Conservation (phyloP, 768 basidiomycete species). For the Tulasnella calospora region DNA sequence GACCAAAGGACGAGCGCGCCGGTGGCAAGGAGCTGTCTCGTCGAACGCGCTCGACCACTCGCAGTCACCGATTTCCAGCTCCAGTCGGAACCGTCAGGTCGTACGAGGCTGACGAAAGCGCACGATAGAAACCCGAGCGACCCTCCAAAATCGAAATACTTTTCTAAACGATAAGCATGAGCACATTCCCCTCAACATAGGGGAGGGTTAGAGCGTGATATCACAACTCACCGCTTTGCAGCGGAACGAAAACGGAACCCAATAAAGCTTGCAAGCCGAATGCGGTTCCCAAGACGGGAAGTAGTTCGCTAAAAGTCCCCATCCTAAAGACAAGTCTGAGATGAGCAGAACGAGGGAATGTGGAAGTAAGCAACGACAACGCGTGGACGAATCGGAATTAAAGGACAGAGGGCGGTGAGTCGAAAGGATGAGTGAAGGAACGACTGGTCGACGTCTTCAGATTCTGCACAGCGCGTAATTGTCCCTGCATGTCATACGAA, state of each 20-base stretch:
- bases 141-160: slow-evolving; percentile 63
- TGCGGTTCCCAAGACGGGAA: slow-evolving; percentile 47
- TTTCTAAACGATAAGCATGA: slow-evolving; percentile 39
- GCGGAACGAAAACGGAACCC: slow-evolving; percentile 60
- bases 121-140: slow-evolving; percentile 53
- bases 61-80: slow-evolving; percentile 41
- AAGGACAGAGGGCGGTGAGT: not conserved
- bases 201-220: not conserved
- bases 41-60: slow-evolving; percentile 35
- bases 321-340: not conserved
- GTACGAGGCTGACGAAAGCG: slow-evolving; percentile 39
- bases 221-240: slow-evolving; percentile 38
- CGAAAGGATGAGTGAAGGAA: not conserved
- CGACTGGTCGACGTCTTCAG: not conserved
- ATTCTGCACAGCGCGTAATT: not conserved
- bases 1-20: slow-evolving; percentile 59
- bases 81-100: slow-evolving; percentile 50
- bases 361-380: not conserved
- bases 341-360: not conserved
- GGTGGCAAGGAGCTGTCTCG: slow-evolving; percentile 53
- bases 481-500: not conserved
- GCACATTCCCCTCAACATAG: not conserved
- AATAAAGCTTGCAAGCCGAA: slow-evolving; percentile 48
- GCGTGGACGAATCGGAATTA: too few species aligned
- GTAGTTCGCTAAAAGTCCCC: slow-evolving; percentile 36